Percentiles rank a stretch among this genome's conserved stretches.
These are phyloP conservation scores for Solanum hybrid DNA, from an alignment of 305 asterid species.

Conservation along the genomic window DNA sequence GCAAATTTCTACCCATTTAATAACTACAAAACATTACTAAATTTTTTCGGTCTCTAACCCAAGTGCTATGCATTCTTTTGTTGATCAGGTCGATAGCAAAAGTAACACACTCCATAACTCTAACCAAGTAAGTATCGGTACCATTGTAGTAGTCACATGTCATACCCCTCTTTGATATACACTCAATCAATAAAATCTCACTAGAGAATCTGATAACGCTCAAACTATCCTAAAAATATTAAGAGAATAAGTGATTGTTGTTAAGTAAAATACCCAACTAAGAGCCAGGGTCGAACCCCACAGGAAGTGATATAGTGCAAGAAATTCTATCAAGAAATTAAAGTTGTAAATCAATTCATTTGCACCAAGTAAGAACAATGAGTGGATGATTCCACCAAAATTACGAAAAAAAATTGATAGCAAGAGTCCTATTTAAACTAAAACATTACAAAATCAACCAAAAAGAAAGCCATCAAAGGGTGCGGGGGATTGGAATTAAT, in stretches of 20 bases:
- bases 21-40: background rate
- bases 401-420: background rate
- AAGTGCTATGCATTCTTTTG: background rate
- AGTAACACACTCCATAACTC: background rate
- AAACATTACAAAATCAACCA: background rate
- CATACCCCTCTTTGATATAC: background rate
- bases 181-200: background rate
- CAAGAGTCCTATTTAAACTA: background rate
- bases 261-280: background rate
- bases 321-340: background rate
- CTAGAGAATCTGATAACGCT: no score
- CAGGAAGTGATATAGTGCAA: background rate
- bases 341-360: no score
- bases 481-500: background rate
- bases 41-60: background rate
- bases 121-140: background rate
- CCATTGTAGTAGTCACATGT: background rate
- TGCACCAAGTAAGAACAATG: background rate
- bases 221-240: background rate
- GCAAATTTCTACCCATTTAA: background rate
- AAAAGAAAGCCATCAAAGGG: background rate
- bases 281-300: background rate
- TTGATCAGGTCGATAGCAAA: background rate
- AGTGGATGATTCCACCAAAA: background rate
- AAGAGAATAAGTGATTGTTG: background rate